A percentile compares a stretch with the other conserved stretches of the same genome.
Evolutionary conservation across 78 protist genomes (phyloP).

Genomic region (Goniomonas avonlea): DNA sequence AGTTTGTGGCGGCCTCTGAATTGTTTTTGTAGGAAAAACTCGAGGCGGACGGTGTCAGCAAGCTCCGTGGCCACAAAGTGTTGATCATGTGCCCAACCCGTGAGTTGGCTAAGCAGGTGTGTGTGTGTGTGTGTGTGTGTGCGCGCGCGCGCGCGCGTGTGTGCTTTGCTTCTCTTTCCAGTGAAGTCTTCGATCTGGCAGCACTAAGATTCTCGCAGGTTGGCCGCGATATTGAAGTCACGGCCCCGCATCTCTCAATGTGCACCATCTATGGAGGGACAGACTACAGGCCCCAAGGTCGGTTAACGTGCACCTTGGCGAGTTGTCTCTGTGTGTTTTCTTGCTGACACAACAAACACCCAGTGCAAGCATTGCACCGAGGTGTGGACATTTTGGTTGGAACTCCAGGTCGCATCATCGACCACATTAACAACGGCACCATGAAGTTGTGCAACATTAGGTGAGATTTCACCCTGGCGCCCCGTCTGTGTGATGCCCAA

Average conservation of each 20-base stretch:
- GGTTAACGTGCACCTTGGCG: too few relatives aligned
- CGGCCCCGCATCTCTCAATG: too few relatives aligned
- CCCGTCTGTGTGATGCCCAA: too few relatives aligned
- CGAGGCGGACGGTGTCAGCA: neutral
- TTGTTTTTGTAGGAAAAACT: neutral
- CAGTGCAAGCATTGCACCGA: neutral
- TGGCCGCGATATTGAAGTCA: neutral
- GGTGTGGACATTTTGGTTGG: slow-evolving; percentile 35
- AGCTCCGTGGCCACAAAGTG: neutral
- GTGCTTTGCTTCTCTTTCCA: neutral
- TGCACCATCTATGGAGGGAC: too few relatives aligned
- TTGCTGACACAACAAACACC: too few relatives aligned
- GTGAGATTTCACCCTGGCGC: too few relatives aligned
- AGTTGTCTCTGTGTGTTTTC: too few relatives aligned
- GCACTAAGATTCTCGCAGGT: neutral
- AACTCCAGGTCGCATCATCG: slow-evolving; percentile 49
- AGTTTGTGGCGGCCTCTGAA: neutral
- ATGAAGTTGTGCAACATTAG: neutral
- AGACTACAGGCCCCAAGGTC: too few relatives aligned
- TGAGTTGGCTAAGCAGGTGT: slow-evolving; percentile 54
- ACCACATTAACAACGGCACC: neutral
- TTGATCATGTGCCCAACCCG: slow-evolving; percentile 49
- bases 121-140: too few relatives aligned
- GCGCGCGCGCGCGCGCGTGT: neutral
- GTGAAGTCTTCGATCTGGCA: too few relatives aligned